These are phyloP conservation scores for Myxozyma nipponensis DNA, from an alignment of 805 yeast species.

Conservation along the genomic window DNA sequence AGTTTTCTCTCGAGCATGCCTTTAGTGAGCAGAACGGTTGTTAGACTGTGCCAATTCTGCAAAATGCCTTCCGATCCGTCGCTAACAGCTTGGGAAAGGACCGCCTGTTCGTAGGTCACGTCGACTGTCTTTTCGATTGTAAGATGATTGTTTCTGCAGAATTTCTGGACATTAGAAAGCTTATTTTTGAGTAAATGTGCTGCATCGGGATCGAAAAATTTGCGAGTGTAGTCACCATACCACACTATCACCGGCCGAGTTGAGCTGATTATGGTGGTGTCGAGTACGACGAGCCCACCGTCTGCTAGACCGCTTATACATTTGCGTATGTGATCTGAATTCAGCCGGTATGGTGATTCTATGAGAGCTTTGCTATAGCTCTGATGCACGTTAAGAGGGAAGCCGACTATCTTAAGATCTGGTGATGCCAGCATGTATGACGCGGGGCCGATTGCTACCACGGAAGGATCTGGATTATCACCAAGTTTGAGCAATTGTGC, in stretches of 20 bases:
- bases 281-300: not conserved
- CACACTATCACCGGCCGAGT: not conserved
- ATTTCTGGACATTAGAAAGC: not conserved
- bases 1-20: not conserved
- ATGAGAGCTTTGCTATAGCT: not conserved
- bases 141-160: not conserved
- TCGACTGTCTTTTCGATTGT: not conserved
- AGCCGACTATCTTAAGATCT: no score
- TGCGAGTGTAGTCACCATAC: not conserved
- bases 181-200: not conserved
- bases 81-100: not conserved
- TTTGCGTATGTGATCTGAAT: not conserved
- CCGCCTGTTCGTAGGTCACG: conserved; percentile 4
- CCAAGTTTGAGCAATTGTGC: no score
- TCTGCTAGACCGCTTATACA: not conserved
- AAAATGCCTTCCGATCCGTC: not conserved
- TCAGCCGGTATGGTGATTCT: not conserved
- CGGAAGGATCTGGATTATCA: no score
- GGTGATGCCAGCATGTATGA: not conserved
- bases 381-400: no score
- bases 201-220: not conserved
- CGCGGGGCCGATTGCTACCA: not conserved
- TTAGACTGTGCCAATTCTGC: conserved; percentile 3
- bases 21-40: not conserved
- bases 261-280: not conserved